Evolutionary conservation across 352 stramenopile genomes (phyloP).

Genomic region (Pythium scleroteichum): DNA sequence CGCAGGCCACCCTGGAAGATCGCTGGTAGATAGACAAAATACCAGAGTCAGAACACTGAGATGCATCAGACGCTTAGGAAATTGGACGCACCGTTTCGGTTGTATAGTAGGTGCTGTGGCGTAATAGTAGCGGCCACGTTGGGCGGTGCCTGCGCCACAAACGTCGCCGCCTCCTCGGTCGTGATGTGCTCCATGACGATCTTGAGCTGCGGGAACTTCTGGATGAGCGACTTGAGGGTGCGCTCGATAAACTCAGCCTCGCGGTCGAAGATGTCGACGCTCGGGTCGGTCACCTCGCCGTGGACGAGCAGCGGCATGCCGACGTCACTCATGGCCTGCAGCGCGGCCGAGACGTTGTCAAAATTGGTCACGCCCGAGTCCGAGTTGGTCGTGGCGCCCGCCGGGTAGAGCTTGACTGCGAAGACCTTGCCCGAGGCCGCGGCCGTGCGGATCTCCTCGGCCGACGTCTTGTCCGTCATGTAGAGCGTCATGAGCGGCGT

Average conservation of each 20-base stretch:
- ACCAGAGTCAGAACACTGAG: not conserved
- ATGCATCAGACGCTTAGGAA: not conserved
- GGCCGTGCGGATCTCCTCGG: conserved; percentile 95
- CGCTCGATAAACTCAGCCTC: conserved; percentile 96
- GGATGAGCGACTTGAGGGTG: conserved; percentile 93
- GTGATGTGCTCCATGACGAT: conserved; percentile 99
- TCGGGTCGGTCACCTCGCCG: conserved; percentile 94
- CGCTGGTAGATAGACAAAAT: conserved; percentile 16
- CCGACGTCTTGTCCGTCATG: conserved; percentile 97
- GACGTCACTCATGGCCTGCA: conserved; percentile 70
- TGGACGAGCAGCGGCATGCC: conserved; percentile 97
- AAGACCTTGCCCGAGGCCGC: conserved; percentile 88
- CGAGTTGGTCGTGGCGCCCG: conserved; percentile 98
- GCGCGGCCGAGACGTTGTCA: conserved; percentile 91
- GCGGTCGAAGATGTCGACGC: conserved; percentile 98
- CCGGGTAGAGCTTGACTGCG: conserved; percentile 98
- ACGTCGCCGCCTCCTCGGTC: conserved; percentile 95
- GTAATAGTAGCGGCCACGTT: conserved; percentile 98
- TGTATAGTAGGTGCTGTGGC: conserved; percentile 99
- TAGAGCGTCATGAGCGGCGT: conserved; percentile 98
- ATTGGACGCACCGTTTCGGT: conserved; percentile 88
- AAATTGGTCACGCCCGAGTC: conserved; percentile 97
- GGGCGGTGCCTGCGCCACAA: conserved; percentile 82
- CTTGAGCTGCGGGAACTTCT: conserved; percentile 94
- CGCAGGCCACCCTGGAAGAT: conserved; percentile 93